Evolutionary conservation across 169 alveolate genomes (phyloP), one percentile per base, ranked within the genome.

Genomic region (Blepharisma undulans): DNA sequence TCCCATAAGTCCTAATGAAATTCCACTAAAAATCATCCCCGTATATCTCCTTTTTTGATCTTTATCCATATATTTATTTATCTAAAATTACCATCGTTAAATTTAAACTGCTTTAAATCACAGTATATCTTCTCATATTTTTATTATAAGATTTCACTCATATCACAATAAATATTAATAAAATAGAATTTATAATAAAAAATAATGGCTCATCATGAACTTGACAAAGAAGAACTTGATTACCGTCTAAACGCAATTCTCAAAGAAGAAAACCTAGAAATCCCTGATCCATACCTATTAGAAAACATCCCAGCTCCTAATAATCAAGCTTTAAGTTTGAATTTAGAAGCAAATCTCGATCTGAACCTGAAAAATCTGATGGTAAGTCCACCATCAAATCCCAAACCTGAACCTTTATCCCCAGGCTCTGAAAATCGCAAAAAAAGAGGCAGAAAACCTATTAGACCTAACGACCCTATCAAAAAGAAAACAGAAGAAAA

Each of bases 401-500:
- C 66, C 14, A 48, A 48, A 48, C 66, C 66, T 48, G 66, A 48
- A 48, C 66, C 66, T 48, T 48, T 48, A 48, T 48, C 66, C 12
- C 66, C 66, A 10, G 66, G 66, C 12, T 1, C 66, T 5, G 66
- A 48, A 48, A 48, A 48, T 5, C 66, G 66, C 66, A 86, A 86
- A 32, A 61, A 72, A 61, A 1, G 84, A 66, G 91, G 91, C 84
- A 25, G 91, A 27, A 86, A 86, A 29, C 91, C 91, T 25, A 61
- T 86, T 2, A 25, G 91, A 25, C 91, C 91, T 19, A 71, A 71
- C 36, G 91, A 86, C 84, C 91, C 91, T 21, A 86, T 86, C 27
- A 60, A 72, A 27, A 86, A 86, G 84, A 86, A 86, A 10, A 86
- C 91, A 8, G 91, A 86, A 36, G 91, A 86, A 72, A 86, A 72